Evolutionary conservation across 1,139 yeast genomes (phyloP).

Genomic region (Hyphopichia wangnamkhiaoensis): DNA sequence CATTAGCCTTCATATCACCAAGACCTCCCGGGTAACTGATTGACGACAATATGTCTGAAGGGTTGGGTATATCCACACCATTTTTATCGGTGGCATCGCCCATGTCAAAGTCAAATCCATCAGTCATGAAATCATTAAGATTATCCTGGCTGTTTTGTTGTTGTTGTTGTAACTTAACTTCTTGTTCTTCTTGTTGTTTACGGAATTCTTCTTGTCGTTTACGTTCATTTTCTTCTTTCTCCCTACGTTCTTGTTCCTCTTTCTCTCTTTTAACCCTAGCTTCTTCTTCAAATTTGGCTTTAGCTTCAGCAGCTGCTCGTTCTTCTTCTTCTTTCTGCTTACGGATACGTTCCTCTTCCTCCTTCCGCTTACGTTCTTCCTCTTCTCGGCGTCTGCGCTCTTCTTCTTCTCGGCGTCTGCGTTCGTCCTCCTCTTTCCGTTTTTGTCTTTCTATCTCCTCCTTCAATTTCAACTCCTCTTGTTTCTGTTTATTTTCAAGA

Average conservation of each 20-base stretch:
- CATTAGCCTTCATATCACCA: not conserved
- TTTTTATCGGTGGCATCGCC: constrained; percentile 19
- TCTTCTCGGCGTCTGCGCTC: constrained; percentile 10
- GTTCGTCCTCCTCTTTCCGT: constrained; percentile 22
- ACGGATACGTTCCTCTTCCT: constrained; percentile 18
- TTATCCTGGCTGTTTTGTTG: constrained; percentile 7
- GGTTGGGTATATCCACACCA: constrained; percentile 32
- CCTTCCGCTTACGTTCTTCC: constrained; percentile 16
- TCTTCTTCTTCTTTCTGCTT: constrained; percentile 16
- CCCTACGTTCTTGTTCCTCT: constrained; percentile 13
- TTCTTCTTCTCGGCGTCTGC: constrained; percentile 18
- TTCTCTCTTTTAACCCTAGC: constrained; percentile 9
- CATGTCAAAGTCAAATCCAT: constrained; percentile 33
- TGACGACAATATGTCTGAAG: constrained; percentile 39
- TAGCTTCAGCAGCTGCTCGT: constrained; percentile 6
- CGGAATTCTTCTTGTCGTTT: constrained; percentile 13
- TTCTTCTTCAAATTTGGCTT: constrained; percentile 14
- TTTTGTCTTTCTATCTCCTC: constrained; percentile 40
- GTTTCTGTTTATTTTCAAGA: constrained; percentile 43
- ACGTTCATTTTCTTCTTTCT: constrained; percentile 9
- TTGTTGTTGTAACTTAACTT: constrained; percentile 13
- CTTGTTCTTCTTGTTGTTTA: constrained; percentile 19
- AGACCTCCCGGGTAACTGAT: constrained; percentile 24
- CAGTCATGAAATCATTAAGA: constrained; percentile 23
- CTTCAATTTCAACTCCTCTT: constrained; percentile 41